Base-by-base conservation (phyloP, 2,329 filamentous ascomycete species). In the Neofusicoccum umdonicola region DNA sequence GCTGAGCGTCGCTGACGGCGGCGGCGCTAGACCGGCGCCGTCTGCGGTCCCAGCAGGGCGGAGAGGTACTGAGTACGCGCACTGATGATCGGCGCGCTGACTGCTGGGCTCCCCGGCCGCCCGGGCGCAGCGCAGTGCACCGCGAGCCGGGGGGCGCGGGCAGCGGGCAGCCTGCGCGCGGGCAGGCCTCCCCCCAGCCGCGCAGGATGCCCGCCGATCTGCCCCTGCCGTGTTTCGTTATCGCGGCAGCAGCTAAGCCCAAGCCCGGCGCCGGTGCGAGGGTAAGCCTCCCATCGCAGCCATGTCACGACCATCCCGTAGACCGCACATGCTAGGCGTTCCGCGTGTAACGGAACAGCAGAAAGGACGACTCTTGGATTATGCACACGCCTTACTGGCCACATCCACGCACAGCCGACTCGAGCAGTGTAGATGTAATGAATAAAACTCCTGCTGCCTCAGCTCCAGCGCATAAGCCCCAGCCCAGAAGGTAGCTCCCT, bases 271-370 rank as follows among this genome's bases (percentile, higher is more conserved):
- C 51, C 62, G 62, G 62, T 58, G 51, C 50, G 51, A 62, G 63
- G 54, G 63, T 62, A 61, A 65, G 63, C 62, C 62, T 57, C 50
- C 54, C 64, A 57, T 63, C 45, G 11, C 22, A 51, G 65, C 66
- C 64, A 66, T 65, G 60, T 67, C 67, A 66, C 66, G 50, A 54
- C 61, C 52, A 58, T 58, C 61, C 50, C 56, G 60, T 62, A 62
- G 42, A 63, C 45, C 73, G 74, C 74, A 71, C 71, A 71, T 74
- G 73, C 62, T 63, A 54, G 62, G 62, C 62, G 71, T 66, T 71
- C 73, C 71, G 70, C 73, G 74, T 71, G 72, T 71, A 71, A 72
- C 71, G 68, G 67, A 67, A 67, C 65, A 65, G 62, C 67, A 52
- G 45, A 62, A 50, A n/a, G 45, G 35, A 50, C 58, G 45, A 72